These are phyloP conservation scores for Oryza glumipatula DNA, from an alignment of 176 grass and related monocot genomes.

Conservation along the genomic window DNA sequence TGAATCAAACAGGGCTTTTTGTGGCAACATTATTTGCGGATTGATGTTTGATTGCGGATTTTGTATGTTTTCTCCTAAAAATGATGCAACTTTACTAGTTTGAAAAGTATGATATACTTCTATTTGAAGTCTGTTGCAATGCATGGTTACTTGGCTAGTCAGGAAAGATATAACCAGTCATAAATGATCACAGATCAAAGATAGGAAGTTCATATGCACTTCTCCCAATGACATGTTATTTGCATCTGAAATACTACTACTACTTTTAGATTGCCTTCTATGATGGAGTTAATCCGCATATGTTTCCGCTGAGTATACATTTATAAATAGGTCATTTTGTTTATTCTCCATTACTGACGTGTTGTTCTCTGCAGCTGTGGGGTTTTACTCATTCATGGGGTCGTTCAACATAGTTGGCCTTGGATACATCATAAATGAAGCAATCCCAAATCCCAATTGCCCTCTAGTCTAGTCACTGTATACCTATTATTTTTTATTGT, in stretches of 20 bases:
- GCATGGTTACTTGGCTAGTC: too few relatives aligned
- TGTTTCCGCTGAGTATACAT: not conserved
- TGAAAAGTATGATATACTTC: too few relatives aligned
- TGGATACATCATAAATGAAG: not conserved
- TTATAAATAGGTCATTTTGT: not conserved
- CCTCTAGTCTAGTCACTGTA: not conserved
- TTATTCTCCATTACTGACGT: not conserved
- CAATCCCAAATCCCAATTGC: not conserved
- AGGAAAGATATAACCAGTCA: not conserved
- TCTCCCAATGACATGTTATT: not conserved
- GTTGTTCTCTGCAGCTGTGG: slow-evolving; percentile 37
- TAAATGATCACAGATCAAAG: not conserved
- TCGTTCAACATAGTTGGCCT: not conserved
- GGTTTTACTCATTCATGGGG: slow-evolving; percentile 42
- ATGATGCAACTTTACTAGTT: too few relatives aligned
- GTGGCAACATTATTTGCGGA: not conserved
- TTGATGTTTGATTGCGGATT: too few relatives aligned
- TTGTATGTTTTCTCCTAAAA: too few relatives aligned
- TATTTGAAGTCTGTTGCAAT: too few relatives aligned
- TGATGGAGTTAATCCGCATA: not conserved
- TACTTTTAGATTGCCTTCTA: not conserved
- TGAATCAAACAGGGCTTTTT: too few relatives aligned
- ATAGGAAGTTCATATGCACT: not conserved
- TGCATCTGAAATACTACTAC: not conserved
- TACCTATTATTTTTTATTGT: not conserved